phyloP scores from a whole-genome alignment of 2,329 filamentous ascomycete species.

The Coniochaeta sp. region DNA sequence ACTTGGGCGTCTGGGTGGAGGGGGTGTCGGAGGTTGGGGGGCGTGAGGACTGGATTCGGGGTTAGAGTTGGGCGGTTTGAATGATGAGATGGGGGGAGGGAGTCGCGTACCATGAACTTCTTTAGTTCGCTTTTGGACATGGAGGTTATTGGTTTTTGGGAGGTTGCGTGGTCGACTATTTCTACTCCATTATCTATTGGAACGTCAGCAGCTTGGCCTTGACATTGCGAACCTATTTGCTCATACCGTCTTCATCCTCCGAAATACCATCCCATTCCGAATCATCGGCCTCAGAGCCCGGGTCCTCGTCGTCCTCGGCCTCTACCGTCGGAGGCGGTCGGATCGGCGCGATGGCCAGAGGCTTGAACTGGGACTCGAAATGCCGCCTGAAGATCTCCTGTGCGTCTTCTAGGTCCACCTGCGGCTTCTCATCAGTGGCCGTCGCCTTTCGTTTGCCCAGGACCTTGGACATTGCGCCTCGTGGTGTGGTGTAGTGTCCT shows the following conservation, averaged over 20 bases:
- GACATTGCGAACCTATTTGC: no score
- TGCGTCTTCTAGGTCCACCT: conserved; percentile 39
- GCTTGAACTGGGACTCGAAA: conserved; percentile 84
- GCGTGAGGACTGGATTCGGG: conserved; percentile 36
- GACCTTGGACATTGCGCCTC: background rate
- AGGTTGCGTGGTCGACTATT: conserved; percentile 53
- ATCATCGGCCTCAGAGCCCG: conserved; percentile 17
- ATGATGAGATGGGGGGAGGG: background rate
- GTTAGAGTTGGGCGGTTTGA: conserved; percentile 10
- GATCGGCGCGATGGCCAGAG: conserved; percentile 38
- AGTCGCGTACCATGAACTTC: conserved; percentile 63
- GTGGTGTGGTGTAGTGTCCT: background rate
- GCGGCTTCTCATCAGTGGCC: conserved; percentile 2
- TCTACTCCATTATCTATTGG: conserved; percentile 34
- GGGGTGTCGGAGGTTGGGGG: conserved; percentile 20
- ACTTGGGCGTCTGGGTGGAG: conserved; percentile 12
- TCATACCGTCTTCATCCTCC: conserved; percentile 32
- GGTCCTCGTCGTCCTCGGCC: conserved; percentile 23
- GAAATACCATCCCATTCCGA: conserved; percentile 56
- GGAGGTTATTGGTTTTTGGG: conserved; percentile 21
- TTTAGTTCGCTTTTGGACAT: conserved; percentile 66
- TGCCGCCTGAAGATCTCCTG: conserved; percentile 73
- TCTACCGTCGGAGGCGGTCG: conserved; percentile 13
- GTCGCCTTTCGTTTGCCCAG: conserved; percentile 1
- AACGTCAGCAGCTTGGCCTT: background rate